These are phyloP conservation scores for Pseudotsuga menziesii DNA, from an alignment of 75 land plant genomes.

Conservation along the genomic window DNA sequence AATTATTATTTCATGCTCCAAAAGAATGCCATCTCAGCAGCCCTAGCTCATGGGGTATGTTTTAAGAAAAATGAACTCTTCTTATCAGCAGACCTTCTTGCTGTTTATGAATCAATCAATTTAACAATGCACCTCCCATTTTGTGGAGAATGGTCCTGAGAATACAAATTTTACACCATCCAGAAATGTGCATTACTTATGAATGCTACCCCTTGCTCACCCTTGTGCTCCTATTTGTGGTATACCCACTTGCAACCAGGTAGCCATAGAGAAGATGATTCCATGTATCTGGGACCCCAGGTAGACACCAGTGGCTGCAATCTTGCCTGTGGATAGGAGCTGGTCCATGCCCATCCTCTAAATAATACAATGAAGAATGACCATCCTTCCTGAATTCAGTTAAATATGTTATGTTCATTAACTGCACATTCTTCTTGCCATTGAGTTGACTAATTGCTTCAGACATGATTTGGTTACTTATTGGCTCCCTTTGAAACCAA, in stretches of 20 bases:
- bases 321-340: constrained; percentile 33
- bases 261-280: constrained; percentile 66
- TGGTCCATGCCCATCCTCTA: constrained; percentile 24
- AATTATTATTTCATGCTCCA: not conserved
- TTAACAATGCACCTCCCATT: too few relatives aligned
- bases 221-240: not conserved
- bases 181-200: too few relatives aligned
- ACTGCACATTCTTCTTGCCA: constrained; percentile 25
- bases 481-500: constrained; percentile 20
- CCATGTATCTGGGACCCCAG: constrained; percentile 92
- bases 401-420: constrained; percentile 66
- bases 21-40: not conserved
- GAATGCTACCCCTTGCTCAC: not conserved
- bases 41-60: not conserved
- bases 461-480: constrained; percentile 31
- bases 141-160: too few relatives aligned
- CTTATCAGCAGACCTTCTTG: not conserved
- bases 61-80: not conserved
- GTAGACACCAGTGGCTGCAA: constrained; percentile 93
- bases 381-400: constrained; percentile 68
- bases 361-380: constrained; percentile 51
- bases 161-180: too few relatives aligned
- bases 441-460: constrained; percentile 27
- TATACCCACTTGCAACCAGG: constrained; percentile 38
- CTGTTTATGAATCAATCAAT: not conserved